Base-by-base conservation (phyloP, 2,329 filamentous ascomycete genomes). In the Aspergillus vadensis region DNA sequence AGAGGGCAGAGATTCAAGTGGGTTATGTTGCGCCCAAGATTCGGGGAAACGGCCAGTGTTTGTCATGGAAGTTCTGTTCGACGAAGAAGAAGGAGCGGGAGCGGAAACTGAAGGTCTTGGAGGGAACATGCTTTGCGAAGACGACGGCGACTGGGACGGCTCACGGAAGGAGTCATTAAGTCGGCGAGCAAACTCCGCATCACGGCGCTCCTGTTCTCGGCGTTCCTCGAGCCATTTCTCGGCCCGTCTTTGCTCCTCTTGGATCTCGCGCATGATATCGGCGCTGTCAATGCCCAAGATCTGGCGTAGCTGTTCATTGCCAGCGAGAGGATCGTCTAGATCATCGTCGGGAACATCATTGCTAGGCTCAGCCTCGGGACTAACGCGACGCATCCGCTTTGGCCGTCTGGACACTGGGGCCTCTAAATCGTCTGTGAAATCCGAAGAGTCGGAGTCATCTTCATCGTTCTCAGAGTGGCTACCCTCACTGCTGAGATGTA, bases 111-210 rank as follows among this genome's bases (percentile, higher is more conserved):
- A 21, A 7, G 41, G 21, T n/a, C 19, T 15, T 14, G 19, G 23
- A 21, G 41, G 17, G 5, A 44, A 12, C 6, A 14, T 44, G 19
- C 41, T 44, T 23, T 14, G 41, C 41, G 41, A 14, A 21, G 60
- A 64, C 17, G 57, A 57, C 9, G 65, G 52, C 8, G 61, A 44
- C 14, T 68, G 39, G 8, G 51, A 36, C 51, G 51, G n/a, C 19
- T 19, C 23, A 53, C 64, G 53, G 62, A 68, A 68, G 51, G 67
- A 65, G 27, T 74, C 63, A 77, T 73, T 23, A n/a, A 80, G 66
- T 25, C 62, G 70, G 49, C 74, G 73, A 36, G 78, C 78, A 59
- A 75, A 67, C 61, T 75, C 74, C n/a, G 65, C 76, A 59, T 79
- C 77, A 36, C 65, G 69, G 19, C 70, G 73, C 58, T 76, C 74